phyloP scores from a whole-genome alignment of 106 monocot species.

The Posidonia australis region DNA sequence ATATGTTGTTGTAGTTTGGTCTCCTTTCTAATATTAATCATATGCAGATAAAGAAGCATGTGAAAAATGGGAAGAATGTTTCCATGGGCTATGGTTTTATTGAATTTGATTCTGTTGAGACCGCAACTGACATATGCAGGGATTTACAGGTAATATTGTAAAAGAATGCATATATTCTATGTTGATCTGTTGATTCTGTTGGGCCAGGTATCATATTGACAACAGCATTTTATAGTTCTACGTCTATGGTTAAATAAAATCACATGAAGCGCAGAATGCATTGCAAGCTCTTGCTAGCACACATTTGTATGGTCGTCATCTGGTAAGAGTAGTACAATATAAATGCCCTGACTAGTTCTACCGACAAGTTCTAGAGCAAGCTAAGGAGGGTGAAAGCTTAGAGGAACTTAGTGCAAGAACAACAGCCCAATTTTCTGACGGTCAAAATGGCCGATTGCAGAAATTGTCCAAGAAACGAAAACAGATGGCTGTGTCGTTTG shows the following conservation, averaged over 20 bases:
- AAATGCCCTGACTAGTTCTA: neutral
- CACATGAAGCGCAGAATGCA: slow-evolving; percentile 87
- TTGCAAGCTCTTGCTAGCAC: slow-evolving; percentile 67
- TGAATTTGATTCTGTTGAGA: slow-evolving; percentile 85
- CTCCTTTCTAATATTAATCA: neutral
- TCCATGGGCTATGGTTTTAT: slow-evolving; percentile 97
- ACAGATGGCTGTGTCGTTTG: neutral
- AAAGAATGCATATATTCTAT: too few relatives aligned
- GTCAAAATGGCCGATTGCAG: slow-evolving; percentile 32
- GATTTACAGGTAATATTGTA: slow-evolving; percentile 58
- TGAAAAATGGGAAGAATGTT: slow-evolving; percentile 84
- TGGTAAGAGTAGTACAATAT: slow-evolving; percentile 29
- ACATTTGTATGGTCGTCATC: slow-evolving; percentile 85
- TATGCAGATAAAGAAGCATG: slow-evolving; percentile 75
- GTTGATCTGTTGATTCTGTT: too few relatives aligned
- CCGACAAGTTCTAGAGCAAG: slow-evolving; percentile 58
- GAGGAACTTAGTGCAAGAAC: slow-evolving; percentile 79
- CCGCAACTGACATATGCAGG: slow-evolving; percentile 56
- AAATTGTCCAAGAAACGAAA: slow-evolving; percentile 62
- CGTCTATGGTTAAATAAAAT: too few relatives aligned
- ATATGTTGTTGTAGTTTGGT: neutral
- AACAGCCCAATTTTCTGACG: slow-evolving; percentile 56
- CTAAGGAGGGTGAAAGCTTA: slow-evolving; percentile 74
- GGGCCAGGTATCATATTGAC: slow-evolving; percentile 57
- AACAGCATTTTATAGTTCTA: too few relatives aligned